Base-by-base conservation (phyloP, 2,329 filamentous ascomycete species). In the Phialophora tarda region DNA sequence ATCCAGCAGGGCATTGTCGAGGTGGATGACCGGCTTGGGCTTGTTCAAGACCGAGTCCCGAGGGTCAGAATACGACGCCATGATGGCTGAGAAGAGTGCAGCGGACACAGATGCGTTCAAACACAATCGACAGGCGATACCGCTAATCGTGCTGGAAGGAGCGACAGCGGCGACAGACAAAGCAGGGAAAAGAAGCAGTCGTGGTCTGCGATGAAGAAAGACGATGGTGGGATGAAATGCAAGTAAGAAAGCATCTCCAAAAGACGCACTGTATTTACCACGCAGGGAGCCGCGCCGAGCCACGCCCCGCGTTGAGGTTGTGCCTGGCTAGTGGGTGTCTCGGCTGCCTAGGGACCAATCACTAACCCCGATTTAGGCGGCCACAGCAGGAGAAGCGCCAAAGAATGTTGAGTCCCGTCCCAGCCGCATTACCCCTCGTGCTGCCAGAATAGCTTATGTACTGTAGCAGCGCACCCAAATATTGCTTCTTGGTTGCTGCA, bases 1-100 rank as follows among this genome's bases (percentile, higher is more conserved):
- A 72, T 81, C 74, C 63, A 79, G 78, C 51, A 81, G 70, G 70
- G 74, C 76, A 63, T 77, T 67, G 5, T 44, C 67, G 57, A 69
- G 63, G 59, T 68, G 58, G 47, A 69, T 61, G 55, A 71, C 68
- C 26, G 70, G 69, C 69, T 72, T 72, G 14, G 71, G 71, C 69
- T 73, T 65, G 60, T 73, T 73, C 65, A 73, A 68, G 54, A 72
- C 64, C 41, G 71, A 70, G 41, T 70, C 68, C 59, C 65, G 65
- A 57, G 68, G 68, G 32, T 68, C 67, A 58, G 51, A 53, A 47
- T 59, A 70, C 38, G 68, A 57, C 66, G 65, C 65, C 65, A 62
- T 63, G 62, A 50, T 26, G 28, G 59, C 41, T 17, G 30, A 38
- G 51, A 26, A 10, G 44, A 26, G 24, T 26, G 41, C 10, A 26